These are phyloP conservation scores for Climacium dendroides DNA, from an alignment of 225 moss, liverwort and hornwort genomes.

Conservation along the genomic window DNA sequence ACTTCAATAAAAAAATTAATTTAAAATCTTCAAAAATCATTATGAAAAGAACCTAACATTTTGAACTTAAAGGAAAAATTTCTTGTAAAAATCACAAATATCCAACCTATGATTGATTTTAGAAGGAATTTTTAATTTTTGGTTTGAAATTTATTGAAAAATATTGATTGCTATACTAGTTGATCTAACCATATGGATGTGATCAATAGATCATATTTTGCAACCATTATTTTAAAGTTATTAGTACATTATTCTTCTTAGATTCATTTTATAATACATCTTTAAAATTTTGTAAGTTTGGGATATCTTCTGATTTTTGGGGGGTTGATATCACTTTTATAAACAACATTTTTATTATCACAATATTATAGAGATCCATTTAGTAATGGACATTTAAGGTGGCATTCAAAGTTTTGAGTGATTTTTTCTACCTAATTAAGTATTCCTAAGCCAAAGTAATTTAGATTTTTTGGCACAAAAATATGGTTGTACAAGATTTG, in stretches of 20 bases:
- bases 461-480: background rate
- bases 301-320: rapidly evolving
- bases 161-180: background rate
- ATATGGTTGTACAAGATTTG: background rate
- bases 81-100: too few species aligned
- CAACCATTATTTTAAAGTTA: background rate
- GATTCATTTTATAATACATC: background rate
- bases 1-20: background rate
- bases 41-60: background rate
- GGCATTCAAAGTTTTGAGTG: background rate
- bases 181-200: background rate
- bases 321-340: rapidly evolving
- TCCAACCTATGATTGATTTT: background rate
- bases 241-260: background rate
- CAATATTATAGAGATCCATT: background rate
- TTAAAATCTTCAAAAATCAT: background rate
- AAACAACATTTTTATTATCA: background rate
- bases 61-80: too few species aligned
- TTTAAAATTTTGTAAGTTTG: rapidly evolving
- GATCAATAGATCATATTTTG: background rate
- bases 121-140: too few species aligned
- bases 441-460: background rate
- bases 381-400: rapidly evolving
- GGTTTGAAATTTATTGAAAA: background rate
- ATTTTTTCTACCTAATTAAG: background rate